These are phyloP conservation scores for Infundibulicybe gibba DNA, from an alignment of 768 basidiomycete genomes.

Conservation along the genomic window DNA sequence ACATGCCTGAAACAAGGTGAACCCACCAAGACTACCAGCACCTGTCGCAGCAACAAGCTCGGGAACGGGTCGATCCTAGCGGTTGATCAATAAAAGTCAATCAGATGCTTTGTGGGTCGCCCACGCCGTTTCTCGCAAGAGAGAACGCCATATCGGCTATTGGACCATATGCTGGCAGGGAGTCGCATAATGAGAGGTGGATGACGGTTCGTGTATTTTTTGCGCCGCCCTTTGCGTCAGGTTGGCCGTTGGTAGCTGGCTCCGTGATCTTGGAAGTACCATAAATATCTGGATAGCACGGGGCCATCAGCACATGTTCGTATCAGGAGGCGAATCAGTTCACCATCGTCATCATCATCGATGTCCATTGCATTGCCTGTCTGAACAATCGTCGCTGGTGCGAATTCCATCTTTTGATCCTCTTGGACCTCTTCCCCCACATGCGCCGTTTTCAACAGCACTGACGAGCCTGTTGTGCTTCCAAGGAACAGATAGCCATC, in stretches of 20 bases:
- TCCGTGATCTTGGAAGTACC: conserved; percentile 36
- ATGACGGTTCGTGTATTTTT: conserved; percentile 61
- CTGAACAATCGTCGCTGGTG: conserved; percentile 40
- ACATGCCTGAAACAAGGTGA: conserved; percentile 80
- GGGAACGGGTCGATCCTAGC: conserved; percentile 66
- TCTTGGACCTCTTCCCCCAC: conserved; percentile 62
- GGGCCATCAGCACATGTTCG: conserved; percentile 5
- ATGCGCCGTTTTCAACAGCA: conserved; percentile 60
- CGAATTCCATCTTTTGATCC: conserved; percentile 37
- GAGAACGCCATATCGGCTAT: conserved; percentile 77
- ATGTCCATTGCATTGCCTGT: conserved; percentile 67
- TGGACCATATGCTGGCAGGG: conserved; percentile 69
- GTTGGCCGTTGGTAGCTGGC: conserved; percentile 35
- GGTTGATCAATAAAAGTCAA: no score
- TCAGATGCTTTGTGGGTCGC: no score
- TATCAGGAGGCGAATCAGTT: conserved; percentile 9
- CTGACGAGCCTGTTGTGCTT: conserved; percentile 76
- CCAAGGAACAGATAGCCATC: conserved; percentile 71
- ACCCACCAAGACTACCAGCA: conserved; percentile 68
- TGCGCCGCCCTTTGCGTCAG: conserved; percentile 14
- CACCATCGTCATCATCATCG: conserved; percentile 77
- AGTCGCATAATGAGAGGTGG: conserved; percentile 67
- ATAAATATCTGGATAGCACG: conserved; percentile 47
- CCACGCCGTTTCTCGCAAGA: conserved; percentile 66
- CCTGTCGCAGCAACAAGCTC: conserved; percentile 89